phyloP scores from a whole-genome alignment of 2,329 filamentous ascomycete genomes.

The Magnaporthiopsis incrustans region DNA sequence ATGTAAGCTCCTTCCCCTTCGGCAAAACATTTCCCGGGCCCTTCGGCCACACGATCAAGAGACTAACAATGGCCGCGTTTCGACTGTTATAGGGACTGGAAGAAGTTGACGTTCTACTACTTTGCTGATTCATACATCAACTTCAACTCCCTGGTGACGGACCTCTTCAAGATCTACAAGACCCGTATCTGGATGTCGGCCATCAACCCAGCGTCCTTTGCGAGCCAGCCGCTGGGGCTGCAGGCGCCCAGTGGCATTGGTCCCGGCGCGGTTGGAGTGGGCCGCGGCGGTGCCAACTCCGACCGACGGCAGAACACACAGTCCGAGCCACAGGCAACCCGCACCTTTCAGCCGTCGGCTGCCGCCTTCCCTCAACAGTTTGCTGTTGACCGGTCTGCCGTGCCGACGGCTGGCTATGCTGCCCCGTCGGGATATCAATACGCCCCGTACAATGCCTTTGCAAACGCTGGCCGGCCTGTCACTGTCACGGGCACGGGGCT shows the following conservation, averaged over 20 bases:
- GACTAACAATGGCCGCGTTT: slow-evolving; percentile 9
- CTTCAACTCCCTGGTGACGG: slow-evolving; percentile 94
- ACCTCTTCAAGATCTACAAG: slow-evolving; percentile 99
- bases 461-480: slow-evolving; percentile 28
- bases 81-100: slow-evolving; percentile 70
- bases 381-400: slow-evolving; percentile 32
- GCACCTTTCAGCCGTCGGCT: slow-evolving; percentile 9
- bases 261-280: slow-evolving; percentile 55
- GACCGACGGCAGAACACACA: slow-evolving; percentile 38
- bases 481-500: slow-evolving; percentile 19
- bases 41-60: slow-evolving; percentile 16
- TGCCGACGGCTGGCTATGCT: slow-evolving; percentile 29
- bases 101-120: slow-evolving; percentile 98
- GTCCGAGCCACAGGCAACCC: slow-evolving; percentile 6
- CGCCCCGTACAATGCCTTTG: slow-evolving; percentile 36
- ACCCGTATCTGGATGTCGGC: slow-evolving; percentile 99
- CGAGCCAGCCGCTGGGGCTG: slow-evolving; percentile 65
- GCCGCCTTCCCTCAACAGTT: slow-evolving; percentile 7
- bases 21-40: background rate
- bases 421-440: slow-evolving; percentile 31
- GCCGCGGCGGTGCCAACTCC: slow-evolving; percentile 36
- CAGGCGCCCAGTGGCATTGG: slow-evolving; percentile 61
- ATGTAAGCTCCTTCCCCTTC: slow-evolving; percentile 56
- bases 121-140: slow-evolving; percentile 98
- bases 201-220: slow-evolving; percentile 94